Evolutionary conservation across 164 flowering plant genomes (phyloP).

Genomic region (Cinnamomum micranthum): DNA sequence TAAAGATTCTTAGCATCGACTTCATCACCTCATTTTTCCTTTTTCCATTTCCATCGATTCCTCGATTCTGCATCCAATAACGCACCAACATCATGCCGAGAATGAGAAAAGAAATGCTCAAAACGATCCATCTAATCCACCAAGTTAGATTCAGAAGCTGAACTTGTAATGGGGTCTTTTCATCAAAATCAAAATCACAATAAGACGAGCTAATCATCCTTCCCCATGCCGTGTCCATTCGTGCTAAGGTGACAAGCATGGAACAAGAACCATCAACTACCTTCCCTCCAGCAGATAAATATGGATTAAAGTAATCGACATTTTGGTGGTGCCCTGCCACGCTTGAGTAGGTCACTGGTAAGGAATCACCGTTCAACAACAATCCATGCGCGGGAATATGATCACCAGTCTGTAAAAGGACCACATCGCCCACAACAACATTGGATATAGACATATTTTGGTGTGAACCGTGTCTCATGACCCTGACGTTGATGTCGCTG

Average conservation of each 20-base stretch:
- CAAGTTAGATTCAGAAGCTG: slow-evolving; percentile 51
- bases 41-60: slow-evolving; percentile 28
- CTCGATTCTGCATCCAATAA: slow-evolving; percentile 38
- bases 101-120: slow-evolving; percentile 41
- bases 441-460: slow-evolving; percentile 28
- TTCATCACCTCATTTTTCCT: slow-evolving; percentile 30
- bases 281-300: slow-evolving; percentile 33
- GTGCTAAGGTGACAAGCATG: slow-evolving; percentile 49
- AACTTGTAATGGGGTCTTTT: slow-evolving; percentile 56
- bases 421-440: slow-evolving; percentile 48
- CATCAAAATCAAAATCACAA: slow-evolving; percentile 24
- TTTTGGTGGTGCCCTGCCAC: slow-evolving; percentile 41
- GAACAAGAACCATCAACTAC: slow-evolving; percentile 40
- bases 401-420: slow-evolving; percentile 36
- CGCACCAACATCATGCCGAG: slow-evolving; percentile 28
- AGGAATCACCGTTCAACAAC: slow-evolving; percentile 38
- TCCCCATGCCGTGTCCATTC: slow-evolving; percentile 39
- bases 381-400: slow-evolving; percentile 57
- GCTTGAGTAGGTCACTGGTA: slow-evolving; percentile 41
- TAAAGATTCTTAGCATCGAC: slow-evolving; percentile 19
- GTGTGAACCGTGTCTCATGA: slow-evolving; percentile 31
- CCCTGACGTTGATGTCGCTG: slow-evolving; percentile 30
- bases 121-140: slow-evolving; percentile 44
- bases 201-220: slow-evolving; percentile 59
- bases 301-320: slow-evolving; percentile 29